A percentile compares a stretch with the other conserved stretches of the same genome.
Conservation (phyloP, 2,329 filamentous ascomycete species). For the Drechslerella stenobrocha region DNA sequence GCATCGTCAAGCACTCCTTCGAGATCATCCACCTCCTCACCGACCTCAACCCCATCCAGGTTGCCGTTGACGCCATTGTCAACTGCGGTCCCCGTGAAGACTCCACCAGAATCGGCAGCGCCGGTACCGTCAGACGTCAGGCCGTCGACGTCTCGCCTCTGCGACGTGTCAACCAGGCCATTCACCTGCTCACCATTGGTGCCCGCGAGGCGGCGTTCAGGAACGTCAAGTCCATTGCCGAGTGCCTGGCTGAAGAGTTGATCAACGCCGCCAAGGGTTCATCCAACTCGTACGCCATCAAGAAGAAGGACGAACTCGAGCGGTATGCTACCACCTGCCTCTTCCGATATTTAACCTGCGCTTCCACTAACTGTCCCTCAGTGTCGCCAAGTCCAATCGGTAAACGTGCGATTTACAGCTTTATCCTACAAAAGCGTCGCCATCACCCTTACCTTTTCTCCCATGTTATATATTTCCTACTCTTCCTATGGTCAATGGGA, state of each 20-base stretch:
- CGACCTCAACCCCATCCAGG: slow-evolving; percentile 99
- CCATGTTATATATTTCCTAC: slow-evolving; percentile 48
- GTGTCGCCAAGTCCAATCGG: slow-evolving; percentile 99
- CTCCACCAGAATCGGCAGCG: slow-evolving; percentile 98
- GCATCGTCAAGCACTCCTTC: slow-evolving; percentile 98
- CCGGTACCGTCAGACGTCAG: slow-evolving; percentile 99
- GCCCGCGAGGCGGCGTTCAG: slow-evolving; percentile 98
- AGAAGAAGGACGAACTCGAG: slow-evolving; percentile 99
- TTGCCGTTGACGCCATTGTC: slow-evolving; percentile 98
- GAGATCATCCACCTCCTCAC: slow-evolving; percentile 99
- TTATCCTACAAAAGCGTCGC: slow-evolving; percentile 28
- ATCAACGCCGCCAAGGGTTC: slow-evolving; percentile 99
- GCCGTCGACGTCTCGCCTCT: slow-evolving; percentile 99
- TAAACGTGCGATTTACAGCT: slow-evolving; percentile 64
- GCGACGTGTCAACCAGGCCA: slow-evolving; percentile 99
- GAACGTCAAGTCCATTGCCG: slow-evolving; percentile 99
- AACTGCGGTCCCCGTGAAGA: slow-evolving; percentile 99
- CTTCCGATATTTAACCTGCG: neutral
- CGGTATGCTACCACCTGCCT: slow-evolving; percentile 56
- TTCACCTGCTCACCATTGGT: slow-evolving; percentile 97
- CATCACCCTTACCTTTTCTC: slow-evolving; percentile 21
- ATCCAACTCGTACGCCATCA: slow-evolving; percentile 97
- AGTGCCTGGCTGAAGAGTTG: slow-evolving; percentile 99
- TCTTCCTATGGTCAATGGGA: slow-evolving; percentile 40
- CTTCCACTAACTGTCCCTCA: slow-evolving; percentile 23